phyloP scores from a whole-genome alignment of 179 eudicot species.

The Nepenthes alata region DNA sequence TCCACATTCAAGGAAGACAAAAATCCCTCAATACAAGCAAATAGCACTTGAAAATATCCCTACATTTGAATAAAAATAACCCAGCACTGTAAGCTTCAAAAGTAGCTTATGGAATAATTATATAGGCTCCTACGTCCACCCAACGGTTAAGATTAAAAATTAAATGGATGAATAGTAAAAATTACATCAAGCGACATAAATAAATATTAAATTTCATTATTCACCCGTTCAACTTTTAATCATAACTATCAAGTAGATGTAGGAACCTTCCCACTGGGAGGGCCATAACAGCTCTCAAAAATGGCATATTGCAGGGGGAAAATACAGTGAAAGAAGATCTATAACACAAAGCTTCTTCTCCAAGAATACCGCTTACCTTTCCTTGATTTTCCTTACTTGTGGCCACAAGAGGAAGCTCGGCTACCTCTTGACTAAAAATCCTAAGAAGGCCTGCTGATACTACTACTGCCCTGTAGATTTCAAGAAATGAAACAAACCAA shows the following conservation, averaged over 20 bases:
- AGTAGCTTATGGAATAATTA: not conserved
- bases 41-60: constrained; percentile 83
- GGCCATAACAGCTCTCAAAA: not conserved
- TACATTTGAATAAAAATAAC: constrained; percentile 12
- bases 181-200: too few relatives aligned
- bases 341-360: not conserved
- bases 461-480: constrained; percentile 52
- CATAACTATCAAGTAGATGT: too few relatives aligned
- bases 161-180: too few relatives aligned
- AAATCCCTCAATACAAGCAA: constrained; percentile 59
- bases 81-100: not conserved
- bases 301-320: not conserved
- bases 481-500: not conserved
- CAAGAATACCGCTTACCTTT: constrained; percentile 32
- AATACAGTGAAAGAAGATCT: not conserved
- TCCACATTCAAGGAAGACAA: constrained; percentile 54
- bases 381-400: constrained; percentile 87
- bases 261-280: too few relatives aligned
- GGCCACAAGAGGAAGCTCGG: constrained; percentile 96
- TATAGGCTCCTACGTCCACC: too few relatives aligned
- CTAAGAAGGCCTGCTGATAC: constrained; percentile 90
- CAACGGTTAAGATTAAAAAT: too few relatives aligned
- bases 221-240: too few relatives aligned
- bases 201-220: too few relatives aligned
- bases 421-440: constrained; percentile 76